phyloP scores from a whole-genome alignment of 2,329 filamentous ascomycete genomes.

The Nemania serpens region DNA sequence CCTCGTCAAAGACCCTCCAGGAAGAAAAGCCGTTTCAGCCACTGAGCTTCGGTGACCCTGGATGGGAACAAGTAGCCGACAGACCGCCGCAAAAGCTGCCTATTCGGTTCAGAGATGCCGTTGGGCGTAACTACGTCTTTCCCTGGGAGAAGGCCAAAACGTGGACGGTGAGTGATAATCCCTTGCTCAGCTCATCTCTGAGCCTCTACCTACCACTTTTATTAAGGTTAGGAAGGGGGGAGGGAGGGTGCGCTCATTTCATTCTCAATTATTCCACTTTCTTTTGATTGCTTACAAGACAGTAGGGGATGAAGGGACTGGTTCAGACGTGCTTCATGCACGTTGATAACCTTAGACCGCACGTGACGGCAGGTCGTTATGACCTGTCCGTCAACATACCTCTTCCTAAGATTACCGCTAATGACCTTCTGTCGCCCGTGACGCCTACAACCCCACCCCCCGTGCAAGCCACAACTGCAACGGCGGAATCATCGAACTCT shows the following conservation, averaged over 20 bases:
- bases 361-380: conserved; percentile 59
- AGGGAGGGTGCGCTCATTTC: too few relatives aligned
- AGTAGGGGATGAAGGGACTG: conserved; percentile 61
- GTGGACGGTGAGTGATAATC: conserved; percentile 56
- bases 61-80: conserved; percentile 36
- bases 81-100: conserved; percentile 49
- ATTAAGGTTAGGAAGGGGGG: too few relatives aligned
- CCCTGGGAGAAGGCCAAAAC: conserved; percentile 68
- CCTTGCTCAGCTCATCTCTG: not conserved
- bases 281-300: conserved; percentile 7
- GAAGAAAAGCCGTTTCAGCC: conserved; percentile 26
- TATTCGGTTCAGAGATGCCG: conserved; percentile 68
- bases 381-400: conserved; percentile 53
- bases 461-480: not conserved
- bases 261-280: too few relatives aligned
- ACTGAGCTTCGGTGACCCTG: conserved; percentile 30
- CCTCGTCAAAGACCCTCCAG: not conserved
- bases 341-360: conserved; percentile 57
- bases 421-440: conserved; percentile 3
- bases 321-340: conserved; percentile 61
- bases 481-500: conserved; percentile 6
- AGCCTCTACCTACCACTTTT: not conserved
- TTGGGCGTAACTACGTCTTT: conserved; percentile 68
- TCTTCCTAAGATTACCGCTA: conserved; percentile 42
- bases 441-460: not conserved